Percentiles rank a stretch among this genome's conserved stretches.
phyloP scores from a whole-genome alignment of 495 filamentous ascomycete genomes.

The Penicillium verhagenii region DNA sequence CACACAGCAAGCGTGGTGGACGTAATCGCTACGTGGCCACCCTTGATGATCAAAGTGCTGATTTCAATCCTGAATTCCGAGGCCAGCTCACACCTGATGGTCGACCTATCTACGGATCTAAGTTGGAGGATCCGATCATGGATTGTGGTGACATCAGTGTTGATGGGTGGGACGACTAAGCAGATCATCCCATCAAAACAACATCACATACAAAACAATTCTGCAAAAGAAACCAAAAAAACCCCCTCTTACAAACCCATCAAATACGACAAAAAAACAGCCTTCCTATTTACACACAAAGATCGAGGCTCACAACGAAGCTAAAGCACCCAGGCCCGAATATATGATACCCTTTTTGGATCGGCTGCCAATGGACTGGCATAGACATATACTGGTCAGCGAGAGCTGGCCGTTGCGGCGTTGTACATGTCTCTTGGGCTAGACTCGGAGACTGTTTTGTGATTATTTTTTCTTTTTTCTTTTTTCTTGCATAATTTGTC shows the following conservation, averaged over 20 bases:
- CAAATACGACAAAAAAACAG: neutral
- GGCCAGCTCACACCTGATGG: slow-evolving; percentile 45
- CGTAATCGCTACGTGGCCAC: slow-evolving; percentile 50
- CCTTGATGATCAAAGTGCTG: slow-evolving; percentile 44
- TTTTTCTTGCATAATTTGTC: slow-evolving; percentile 33
- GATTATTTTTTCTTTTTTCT: slow-evolving; percentile 15
- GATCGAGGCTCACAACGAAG: slow-evolving; percentile 6
- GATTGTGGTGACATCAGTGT: slow-evolving; percentile 37
- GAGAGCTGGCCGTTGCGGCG: slow-evolving; percentile 36
- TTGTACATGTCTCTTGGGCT: slow-evolving; percentile 33
- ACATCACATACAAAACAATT: neutral
- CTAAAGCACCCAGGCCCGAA: slow-evolving; percentile 5
- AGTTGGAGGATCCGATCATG: slow-evolving; percentile 38
- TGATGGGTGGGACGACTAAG: slow-evolving; percentile 37
- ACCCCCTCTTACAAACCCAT: neutral
- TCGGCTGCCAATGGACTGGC: slow-evolving; percentile 15
- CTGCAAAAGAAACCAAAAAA: slow-evolving; percentile 14
- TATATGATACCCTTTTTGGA: slow-evolving; percentile 32
- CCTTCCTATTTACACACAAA: slow-evolving; percentile 4
- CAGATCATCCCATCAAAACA: neutral
- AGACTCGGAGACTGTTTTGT: slow-evolving; percentile 20
- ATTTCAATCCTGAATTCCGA: slow-evolving; percentile 47
- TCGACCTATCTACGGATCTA: slow-evolving; percentile 41
- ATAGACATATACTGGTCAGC: slow-evolving; percentile 24
- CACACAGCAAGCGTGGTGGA: slow-evolving; percentile 49